Base-by-base conservation (phyloP, 1,284 basidiomycete genomes). In the Pulveroboletus sp. region DNA sequence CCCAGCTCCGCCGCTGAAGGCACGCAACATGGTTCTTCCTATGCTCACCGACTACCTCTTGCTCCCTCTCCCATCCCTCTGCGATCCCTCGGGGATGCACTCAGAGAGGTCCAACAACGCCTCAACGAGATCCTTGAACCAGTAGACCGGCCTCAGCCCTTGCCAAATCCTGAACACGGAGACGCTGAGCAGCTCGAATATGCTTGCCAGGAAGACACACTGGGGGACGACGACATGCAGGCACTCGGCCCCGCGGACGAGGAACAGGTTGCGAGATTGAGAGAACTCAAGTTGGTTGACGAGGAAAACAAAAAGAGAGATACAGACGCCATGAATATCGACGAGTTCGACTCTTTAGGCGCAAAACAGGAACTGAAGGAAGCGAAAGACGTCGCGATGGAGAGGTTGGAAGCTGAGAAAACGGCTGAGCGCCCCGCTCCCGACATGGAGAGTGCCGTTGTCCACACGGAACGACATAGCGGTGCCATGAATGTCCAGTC, bases 211-310 rank as follows among this genome's bases (percentile, higher is more conserved):
- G 59, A 67, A 16, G 83, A 82, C 21, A 84, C 90, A 10, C 55
- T 48, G 2, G 83, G 86, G 15, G 85, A 86, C 55, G 79, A 88
- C 48, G 85, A 91, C 51, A 88, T 91, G 81, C 94, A 98, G 71
- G 94, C 95, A 1, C 81, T 98, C 13, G 96, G 95, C 7, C 86
- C 91, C 2, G 90, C 95, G 1, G 83, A 82, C 13, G 86, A 91
- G 47, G 92, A 95, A 62, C 86, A 95, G 68, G 83, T 85, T 37
- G 87, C 91, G 37, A 92, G 89, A 66, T 78, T 98, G 49, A 83
- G 87, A 60, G 87, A 95, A 49, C 82, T 97, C 33, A 87, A 83
- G 46, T 78, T 96, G 59, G 71, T 84, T 21, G 91, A 93, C 58
- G 84, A 87, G 19, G 77, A 76, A 36, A 57, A 63, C 17, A 77